Evolutionary conservation across 768 basidiomycete species (phyloP), one percentile per base, ranked within the genome.

Genomic region (Phylloporus sp.): DNA sequence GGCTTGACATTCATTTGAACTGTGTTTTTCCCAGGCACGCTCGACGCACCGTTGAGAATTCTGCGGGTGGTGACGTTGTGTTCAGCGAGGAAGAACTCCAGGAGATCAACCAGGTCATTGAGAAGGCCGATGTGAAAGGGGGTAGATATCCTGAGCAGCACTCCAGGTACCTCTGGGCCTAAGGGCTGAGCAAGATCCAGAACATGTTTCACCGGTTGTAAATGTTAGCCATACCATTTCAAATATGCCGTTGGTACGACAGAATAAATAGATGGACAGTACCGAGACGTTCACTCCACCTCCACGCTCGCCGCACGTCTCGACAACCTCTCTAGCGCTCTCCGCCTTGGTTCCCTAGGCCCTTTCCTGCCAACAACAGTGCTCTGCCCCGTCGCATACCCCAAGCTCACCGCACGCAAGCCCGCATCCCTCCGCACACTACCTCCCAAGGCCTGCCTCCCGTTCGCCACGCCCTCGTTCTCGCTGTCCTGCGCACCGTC

Each of bases 41-140:
- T 28, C 62, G 69, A 8, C 72, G 80, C 28, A 75, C 77, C 15
- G 53, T 71, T 34, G 77, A 82, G 57, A 79, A 79, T 43, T 62
- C 72, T 27, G 64, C 62, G 12, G 77, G 74, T 0, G 74, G 75
- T 26, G 67, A 76, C 27, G 61, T 82, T 26, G 62, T 57, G 39
- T 66, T 84, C 32, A 65, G 70, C 1, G 53, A 66, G 1, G 61
- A 65, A 9, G 80, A 82, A 39, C 31, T 73, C 26, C 55, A 60
- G 47, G 71, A 72, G 47, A 70, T 83, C 39, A 64, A 74, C 36
- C 56, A 66, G 20, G 59, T 74, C 23, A 58, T 80, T 1, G 62
- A 70, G 20, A 64, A 55, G 7, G 59, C 65, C 23, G 63, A 68
- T 2, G 66, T 78, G 26, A 70, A 67, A 52, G 80, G 80, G 10